These are phyloP conservation scores for Monilinia fructigena DNA, from an alignment of 2,329 filamentous ascomycete species.

Conservation along the genomic window DNA sequence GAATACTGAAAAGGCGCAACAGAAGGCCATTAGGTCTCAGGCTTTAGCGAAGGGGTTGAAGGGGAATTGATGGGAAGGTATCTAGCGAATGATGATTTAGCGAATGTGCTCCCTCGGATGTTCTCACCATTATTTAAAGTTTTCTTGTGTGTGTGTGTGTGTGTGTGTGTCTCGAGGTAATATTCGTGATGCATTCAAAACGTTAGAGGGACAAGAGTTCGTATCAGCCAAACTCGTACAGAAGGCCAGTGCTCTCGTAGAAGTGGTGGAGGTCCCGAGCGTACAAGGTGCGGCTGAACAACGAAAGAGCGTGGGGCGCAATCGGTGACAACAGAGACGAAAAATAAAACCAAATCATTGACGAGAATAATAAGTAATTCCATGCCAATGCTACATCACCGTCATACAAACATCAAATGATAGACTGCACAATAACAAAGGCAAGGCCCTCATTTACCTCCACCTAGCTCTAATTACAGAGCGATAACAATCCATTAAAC, in stretches of 20 bases:
- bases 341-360: background rate
- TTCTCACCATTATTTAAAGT: background rate
- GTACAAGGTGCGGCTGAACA: background rate
- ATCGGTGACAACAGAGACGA: background rate
- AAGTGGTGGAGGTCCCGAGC: background rate
- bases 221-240: no score
- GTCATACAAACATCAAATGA: no score
- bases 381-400: background rate
- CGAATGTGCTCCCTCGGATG: background rate
- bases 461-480: no score
- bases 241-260: background rate
- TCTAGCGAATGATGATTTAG: background rate
- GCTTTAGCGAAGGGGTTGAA: background rate
- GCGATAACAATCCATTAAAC: no score
- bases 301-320: background rate
- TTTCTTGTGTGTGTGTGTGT: background rate
- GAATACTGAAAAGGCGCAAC: constrained; percentile 28
- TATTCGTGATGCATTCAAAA: background rate
- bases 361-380: background rate
- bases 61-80: background rate
- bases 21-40: background rate
- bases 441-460: no score
- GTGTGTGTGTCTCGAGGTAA: background rate
- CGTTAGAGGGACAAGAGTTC: no score
- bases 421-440: no score